phyloP scores from a whole-genome alignment of 352 stramenopile genomes.

The Phytophthora quininea region DNA sequence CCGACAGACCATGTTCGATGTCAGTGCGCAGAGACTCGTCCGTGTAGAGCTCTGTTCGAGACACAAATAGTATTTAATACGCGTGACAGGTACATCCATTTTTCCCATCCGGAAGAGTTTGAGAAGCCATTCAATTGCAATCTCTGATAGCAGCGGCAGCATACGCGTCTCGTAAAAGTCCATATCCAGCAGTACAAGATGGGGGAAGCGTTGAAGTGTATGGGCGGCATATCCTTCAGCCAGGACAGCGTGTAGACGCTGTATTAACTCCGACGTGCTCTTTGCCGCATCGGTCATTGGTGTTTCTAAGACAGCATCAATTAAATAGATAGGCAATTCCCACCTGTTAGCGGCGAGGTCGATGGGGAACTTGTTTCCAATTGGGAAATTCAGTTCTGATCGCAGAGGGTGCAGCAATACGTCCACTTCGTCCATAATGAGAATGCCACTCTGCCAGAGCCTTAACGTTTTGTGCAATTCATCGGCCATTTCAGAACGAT shows the following conservation, averaged over 20 bases:
- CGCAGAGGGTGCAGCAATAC: conserved; percentile 91
- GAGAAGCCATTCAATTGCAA: conserved; percentile 83
- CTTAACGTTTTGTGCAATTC: conserved; percentile 87
- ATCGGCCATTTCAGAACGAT: conserved; percentile 90
- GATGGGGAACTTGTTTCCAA: conserved; percentile 92
- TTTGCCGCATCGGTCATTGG: conserved; percentile 10
- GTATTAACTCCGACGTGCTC: conserved; percentile 30
- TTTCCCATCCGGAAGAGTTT: conserved; percentile 93
- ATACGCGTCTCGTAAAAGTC: conserved; percentile 95
- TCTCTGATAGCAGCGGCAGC: conserved; percentile 92
- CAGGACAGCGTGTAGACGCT: conserved; percentile 90
- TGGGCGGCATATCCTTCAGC: conserved; percentile 92
- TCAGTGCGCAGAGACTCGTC: conserved; percentile 80
- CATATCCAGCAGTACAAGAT: conserved; percentile 97
- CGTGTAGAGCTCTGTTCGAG: conserved; percentile 63
- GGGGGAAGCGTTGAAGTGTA: conserved; percentile 96
- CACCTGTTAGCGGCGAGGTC: conserved; percentile 91
- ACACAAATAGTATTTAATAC: conserved; percentile 75
- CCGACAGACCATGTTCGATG: conserved; percentile 74
- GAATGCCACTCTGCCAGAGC: conserved; percentile 93
- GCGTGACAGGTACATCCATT: conserved; percentile 89
- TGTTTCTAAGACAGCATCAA: conserved; percentile 93
- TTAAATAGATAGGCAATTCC: conserved; percentile 92
- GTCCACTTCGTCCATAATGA: conserved; percentile 95
- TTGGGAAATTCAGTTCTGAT: conserved; percentile 92